These are phyloP conservation scores for Linaria vulgaris DNA, from an alignment of 257 asterid species.

Conservation along the genomic window DNA sequence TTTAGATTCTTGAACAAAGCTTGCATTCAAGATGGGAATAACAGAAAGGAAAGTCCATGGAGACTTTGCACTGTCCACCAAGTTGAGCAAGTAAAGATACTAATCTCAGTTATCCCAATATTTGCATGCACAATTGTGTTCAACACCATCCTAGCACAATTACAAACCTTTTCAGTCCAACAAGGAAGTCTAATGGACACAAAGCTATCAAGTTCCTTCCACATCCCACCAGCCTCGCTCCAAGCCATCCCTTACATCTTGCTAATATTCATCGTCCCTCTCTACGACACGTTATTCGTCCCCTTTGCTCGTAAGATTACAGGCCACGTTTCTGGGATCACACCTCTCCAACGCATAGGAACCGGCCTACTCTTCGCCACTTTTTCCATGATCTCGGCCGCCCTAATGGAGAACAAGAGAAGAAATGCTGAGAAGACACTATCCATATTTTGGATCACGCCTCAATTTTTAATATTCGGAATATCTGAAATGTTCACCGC, in stretches of 20 bases:
- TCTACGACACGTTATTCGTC: conserved; percentile 71
- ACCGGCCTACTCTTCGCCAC: conserved; percentile 67
- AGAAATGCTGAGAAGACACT: conserved; percentile 32
- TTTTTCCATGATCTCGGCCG: conserved; percentile 89
- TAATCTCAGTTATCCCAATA: conserved; percentile 69
- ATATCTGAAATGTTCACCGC: conserved; percentile 90
- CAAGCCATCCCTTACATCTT: conserved; percentile 91
- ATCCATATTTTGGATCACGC: conserved; percentile 82
- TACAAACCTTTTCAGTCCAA: conserved; percentile 95
- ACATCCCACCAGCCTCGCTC: conserved; percentile 92
- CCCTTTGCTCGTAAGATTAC: conserved; percentile 75
- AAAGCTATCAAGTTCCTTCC: conserved; percentile 50
- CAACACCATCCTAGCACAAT: conserved; percentile 89
- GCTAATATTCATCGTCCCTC: conserved; percentile 73
- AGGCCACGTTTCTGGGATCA: conserved; percentile 60
- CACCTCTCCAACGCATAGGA: conserved; percentile 76
- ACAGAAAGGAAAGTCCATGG: conserved; percentile 42
- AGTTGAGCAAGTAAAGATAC: conserved; percentile 65
- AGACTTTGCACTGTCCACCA: conserved; percentile 45
- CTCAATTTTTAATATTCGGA: conserved; percentile 82
- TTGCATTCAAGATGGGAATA: conserved; percentile 49
- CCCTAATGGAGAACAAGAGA: conserved; percentile 63
- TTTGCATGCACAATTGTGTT: conserved; percentile 87
- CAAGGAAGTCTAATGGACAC: conserved; percentile 89
- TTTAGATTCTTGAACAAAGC: conserved; percentile 92